phyloP scores from a whole-genome alignment of 495 filamentous ascomycete genomes.

The Trichoderma erinaceum region DNA sequence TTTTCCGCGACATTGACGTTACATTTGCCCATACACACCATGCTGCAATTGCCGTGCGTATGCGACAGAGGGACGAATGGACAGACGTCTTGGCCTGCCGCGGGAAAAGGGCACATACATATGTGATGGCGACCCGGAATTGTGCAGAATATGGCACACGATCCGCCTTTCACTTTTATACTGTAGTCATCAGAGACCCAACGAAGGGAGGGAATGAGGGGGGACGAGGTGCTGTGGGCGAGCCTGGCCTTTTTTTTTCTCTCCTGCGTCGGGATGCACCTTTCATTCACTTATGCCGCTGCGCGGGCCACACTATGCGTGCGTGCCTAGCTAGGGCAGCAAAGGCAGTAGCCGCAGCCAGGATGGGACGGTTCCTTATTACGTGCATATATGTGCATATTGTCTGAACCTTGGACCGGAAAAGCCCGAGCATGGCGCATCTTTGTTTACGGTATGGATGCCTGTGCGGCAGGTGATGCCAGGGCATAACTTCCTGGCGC shows the following conservation, averaged over 20 bases:
- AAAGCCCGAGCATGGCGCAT: not conserved
- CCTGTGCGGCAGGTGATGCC: slow-evolving; percentile 4
- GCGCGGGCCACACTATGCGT: not conserved
- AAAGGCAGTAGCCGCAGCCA: not conserved
- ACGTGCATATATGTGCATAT: slow-evolving; percentile 1
- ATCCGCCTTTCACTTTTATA: not conserved
- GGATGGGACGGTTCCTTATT: not conserved
- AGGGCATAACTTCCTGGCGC: slow-evolving; percentile 4
- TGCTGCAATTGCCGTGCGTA: slow-evolving; percentile 11
- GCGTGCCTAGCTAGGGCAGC: not conserved
- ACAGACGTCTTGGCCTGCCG: slow-evolving; percentile 13
- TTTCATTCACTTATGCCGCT: slow-evolving; percentile 2
- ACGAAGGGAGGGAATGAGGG: slow-evolving; percentile 2
- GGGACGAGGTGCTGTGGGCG: not conserved
- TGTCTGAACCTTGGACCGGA: not conserved
- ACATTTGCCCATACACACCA: slow-evolving; percentile 12
- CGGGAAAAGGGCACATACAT: slow-evolving; percentile 10
- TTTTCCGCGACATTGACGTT: slow-evolving; percentile 14
- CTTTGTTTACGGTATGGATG: slow-evolving; percentile 5
- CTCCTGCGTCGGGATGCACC: slow-evolving; percentile 3
- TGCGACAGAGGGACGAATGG: slow-evolving; percentile 1
- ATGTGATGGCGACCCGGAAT: slow-evolving; percentile 4
- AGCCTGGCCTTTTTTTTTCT: slow-evolving; percentile 2
- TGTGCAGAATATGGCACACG: slow-evolving; percentile 1
- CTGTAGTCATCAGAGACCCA: slow-evolving; percentile 5